Conservation (phyloP, 495 filamentous ascomycete genomes). For the Neurospora sp. region DNA sequence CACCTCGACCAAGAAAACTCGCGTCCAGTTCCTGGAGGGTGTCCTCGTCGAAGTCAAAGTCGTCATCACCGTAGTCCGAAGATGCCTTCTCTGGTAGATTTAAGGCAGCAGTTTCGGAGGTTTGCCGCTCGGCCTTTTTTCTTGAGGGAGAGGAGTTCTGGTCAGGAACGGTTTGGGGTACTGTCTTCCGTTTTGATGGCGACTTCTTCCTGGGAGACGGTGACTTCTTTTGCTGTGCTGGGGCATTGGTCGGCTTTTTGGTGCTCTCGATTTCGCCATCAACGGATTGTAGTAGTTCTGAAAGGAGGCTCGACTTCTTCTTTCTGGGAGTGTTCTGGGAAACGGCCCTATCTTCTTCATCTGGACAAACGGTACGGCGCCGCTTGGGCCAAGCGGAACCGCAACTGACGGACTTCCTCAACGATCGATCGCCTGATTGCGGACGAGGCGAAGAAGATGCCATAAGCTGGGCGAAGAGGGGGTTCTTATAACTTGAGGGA, state of each 20-base stretch:
- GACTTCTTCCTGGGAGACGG: conserved; percentile 22
- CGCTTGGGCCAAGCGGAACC: conserved; percentile 59
- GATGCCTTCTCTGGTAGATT: conserved; percentile 17
- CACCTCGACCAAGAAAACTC: conserved; percentile 30
- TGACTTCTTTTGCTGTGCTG: conserved; percentile 13
- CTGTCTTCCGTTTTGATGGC: background rate
- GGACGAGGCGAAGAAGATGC: conserved; percentile 61
- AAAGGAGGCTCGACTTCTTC: conserved; percentile 43
- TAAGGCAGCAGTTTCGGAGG: background rate
- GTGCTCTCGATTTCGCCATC: conserved; percentile 29
- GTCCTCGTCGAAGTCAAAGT: conserved; percentile 40
- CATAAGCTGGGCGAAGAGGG: conserved; percentile 50
- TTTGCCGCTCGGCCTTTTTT: background rate
- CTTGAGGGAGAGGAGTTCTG: background rate
- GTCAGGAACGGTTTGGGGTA: background rate
- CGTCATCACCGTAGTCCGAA: conserved; percentile 39
- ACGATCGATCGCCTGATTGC: conserved; percentile 37
- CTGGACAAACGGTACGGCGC: conserved; percentile 31
- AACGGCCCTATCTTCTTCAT: conserved; percentile 3
- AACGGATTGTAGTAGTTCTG: conserved; percentile 33
- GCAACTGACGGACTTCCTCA: conserved; percentile 64
- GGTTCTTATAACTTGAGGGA: conserved; percentile 33
- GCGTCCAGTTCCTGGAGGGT: conserved; percentile 43
- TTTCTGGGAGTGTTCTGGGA: conserved; percentile 12
- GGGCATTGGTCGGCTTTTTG: conserved; percentile 9